These are phyloP conservation scores for Quercus gilva DNA, from an alignment of 306 rosid genomes.

Conservation along the genomic window DNA sequence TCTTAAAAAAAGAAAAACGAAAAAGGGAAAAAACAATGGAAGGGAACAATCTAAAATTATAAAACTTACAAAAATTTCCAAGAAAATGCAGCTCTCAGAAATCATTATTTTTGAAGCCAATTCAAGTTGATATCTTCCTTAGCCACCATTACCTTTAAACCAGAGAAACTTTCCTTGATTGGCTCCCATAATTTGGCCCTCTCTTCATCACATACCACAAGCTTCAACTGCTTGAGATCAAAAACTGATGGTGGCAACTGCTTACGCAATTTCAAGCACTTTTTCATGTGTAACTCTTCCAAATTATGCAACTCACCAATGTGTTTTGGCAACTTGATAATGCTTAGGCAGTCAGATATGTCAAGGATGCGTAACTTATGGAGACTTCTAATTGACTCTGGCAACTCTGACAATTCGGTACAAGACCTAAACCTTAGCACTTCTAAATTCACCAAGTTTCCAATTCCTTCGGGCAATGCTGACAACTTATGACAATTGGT, in stretches of 20 bases:
- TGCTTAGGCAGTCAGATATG: conserved; percentile 35
- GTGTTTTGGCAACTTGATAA: conserved; percentile 24
- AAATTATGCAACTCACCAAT: conserved; percentile 40
- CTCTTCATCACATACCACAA: conserved; percentile 44
- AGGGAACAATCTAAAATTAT: not conserved
- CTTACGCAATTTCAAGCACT: conserved; percentile 31
- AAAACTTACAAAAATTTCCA: not conserved
- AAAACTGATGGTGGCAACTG: conserved; percentile 18
- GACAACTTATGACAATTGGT: conserved; percentile 41
- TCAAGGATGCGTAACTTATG: conserved; percentile 32
- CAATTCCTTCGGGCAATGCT: conserved; percentile 30
- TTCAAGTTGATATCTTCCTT: conserved; percentile 22
- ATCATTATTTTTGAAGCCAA: not conserved
- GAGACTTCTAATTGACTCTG: conserved; percentile 24
- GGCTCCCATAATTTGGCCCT: conserved; percentile 26
- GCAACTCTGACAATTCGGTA: conserved; percentile 18
- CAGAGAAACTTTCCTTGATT: not conserved
- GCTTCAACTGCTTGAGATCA: conserved; percentile 12
- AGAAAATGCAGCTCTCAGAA: not conserved
- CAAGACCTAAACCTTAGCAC: conserved; percentile 36
- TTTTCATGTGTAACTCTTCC: conserved; percentile 32
- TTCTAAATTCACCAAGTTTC: conserved; percentile 24
- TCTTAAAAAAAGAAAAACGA: not conserved
- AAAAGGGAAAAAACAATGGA: not conserved
- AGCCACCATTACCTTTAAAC: conserved; percentile 20